Evolutionary conservation across 768 basidiomycete species (phyloP).

Genomic region (Auriscalpium vulgare): DNA sequence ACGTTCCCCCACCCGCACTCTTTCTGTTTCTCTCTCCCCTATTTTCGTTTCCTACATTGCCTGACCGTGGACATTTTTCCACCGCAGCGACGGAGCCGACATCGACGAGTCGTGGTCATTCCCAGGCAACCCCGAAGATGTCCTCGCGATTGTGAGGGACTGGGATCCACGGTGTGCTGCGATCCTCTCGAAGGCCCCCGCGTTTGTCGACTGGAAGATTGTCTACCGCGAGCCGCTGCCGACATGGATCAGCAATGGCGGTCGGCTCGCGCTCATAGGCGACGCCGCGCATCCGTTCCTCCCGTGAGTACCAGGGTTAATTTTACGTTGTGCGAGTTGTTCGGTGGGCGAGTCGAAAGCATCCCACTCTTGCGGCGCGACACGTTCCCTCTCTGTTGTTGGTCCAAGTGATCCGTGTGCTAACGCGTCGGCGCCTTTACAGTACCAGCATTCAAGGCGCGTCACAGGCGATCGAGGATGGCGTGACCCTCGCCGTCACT

Average conservation of each 20-base stretch:
- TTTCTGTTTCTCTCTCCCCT: neutral
- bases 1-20: neutral
- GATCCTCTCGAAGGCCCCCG: slow-evolving; percentile 17
- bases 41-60: neutral
- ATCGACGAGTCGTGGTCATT: slow-evolving; percentile 17
- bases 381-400: neutral
- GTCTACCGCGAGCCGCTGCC: slow-evolving; percentile 20
- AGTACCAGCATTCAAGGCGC: slow-evolving; percentile 20
- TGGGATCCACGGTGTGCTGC: slow-evolving; percentile 22
- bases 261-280: slow-evolving; percentile 20
- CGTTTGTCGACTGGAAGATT: slow-evolving; percentile 21
- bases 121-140: slow-evolving; percentile 19
- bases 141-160: slow-evolving; percentile 16
- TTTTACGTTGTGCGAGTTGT: neutral
- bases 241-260: slow-evolving; percentile 18
- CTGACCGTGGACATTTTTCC: neutral
- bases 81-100: slow-evolving; percentile 14
- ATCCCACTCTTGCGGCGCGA: neutral
- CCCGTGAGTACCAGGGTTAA: slow-evolving; percentile 12
- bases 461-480: slow-evolving; percentile 19
- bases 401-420: no score
- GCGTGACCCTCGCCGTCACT: slow-evolving; percentile 16
- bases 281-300: slow-evolving; percentile 25
- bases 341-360: neutral
- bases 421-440: neutral